A percentile compares a stretch with the other conserved stretches of the same genome.
Conservation (phyloP, 371 early-diverging fungal species). For the Mucor indicus region DNA sequence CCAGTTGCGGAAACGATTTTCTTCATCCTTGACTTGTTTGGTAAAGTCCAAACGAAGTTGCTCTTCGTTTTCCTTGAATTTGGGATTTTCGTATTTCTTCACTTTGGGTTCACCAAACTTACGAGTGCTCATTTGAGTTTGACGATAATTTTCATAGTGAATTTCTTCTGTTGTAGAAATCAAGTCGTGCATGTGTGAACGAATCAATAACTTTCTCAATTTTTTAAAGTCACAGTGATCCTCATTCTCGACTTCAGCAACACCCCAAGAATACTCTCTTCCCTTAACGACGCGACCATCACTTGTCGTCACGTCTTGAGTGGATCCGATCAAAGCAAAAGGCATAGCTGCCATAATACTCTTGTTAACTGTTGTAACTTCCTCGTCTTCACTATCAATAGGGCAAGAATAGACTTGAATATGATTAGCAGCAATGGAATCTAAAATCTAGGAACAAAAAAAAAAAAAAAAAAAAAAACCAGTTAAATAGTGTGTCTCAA, state of each 20-base stretch:
- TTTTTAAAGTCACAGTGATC: conserved; percentile 90
- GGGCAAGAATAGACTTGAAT: conserved; percentile 76
- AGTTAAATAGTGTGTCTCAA: background rate
- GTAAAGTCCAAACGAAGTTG: conserved; percentile 87
- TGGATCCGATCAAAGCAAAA: conserved; percentile 92
- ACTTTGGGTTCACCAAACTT: conserved; percentile 77
- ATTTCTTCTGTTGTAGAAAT: conserved; percentile 83
- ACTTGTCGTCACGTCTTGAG: conserved; percentile 70
- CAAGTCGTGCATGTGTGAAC: conserved; percentile 93
- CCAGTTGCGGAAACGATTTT: conserved; percentile 94
- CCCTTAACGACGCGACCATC: conserved; percentile 81
- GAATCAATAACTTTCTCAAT: conserved; percentile 86
- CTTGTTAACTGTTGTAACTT: conserved; percentile 67
- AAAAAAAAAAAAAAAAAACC: background rate
- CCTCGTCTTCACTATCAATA: conserved; percentile 84
- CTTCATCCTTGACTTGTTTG: conserved; percentile 92
- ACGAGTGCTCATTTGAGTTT: conserved; percentile 77
- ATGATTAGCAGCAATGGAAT: conserved; percentile 69
- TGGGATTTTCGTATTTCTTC: conserved; percentile 78
- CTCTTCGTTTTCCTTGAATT: conserved; percentile 95
- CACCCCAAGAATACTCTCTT: conserved; percentile 93
- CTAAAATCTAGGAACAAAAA: conserved; percentile 52
- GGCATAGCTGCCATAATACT: conserved; percentile 88
- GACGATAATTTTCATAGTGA: conserved; percentile 89
- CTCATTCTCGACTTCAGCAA: conserved; percentile 89